Evolutionary conservation across 306 rosid genomes (phyloP).

Genomic region (Hylodesmum podocarpum): DNA sequence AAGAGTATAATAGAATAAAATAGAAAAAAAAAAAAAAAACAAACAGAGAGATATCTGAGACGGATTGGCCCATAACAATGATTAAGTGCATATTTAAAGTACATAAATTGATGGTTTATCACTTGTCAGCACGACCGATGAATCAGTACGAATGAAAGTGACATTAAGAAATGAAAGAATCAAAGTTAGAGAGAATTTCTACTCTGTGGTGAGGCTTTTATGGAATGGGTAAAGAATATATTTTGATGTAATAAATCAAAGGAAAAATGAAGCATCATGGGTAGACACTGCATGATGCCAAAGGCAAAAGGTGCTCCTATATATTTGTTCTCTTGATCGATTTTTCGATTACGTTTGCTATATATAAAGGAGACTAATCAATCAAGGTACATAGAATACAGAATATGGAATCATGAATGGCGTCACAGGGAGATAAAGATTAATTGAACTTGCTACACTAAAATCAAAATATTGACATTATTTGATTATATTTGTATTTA

Average conservation of each 20-base stretch:
- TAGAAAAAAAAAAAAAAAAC: too few relatives aligned
- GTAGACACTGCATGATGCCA: conserved; percentile 36
- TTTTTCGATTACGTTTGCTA: conserved; percentile 17
- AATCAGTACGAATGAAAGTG: conserved; percentile 10
- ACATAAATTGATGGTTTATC: conserved; percentile 32
- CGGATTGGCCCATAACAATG: conserved; percentile 11
- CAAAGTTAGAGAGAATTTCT: conserved; percentile 42
- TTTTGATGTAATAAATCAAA: conserved; percentile 31
- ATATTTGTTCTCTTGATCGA: neutral
- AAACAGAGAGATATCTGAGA: conserved; percentile 8
- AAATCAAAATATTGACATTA: conserved; percentile 24
- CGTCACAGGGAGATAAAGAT: conserved; percentile 12
- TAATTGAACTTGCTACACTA: neutral
- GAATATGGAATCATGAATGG: conserved; percentile 46
- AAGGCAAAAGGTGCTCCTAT: conserved; percentile 22
- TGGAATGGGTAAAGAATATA: conserved; percentile 44
- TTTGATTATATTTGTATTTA: neutral
- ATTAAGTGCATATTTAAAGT: conserved; percentile 12
- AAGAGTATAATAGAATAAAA: conserved; percentile 30
- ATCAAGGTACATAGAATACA: conserved; percentile 26
- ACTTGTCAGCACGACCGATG: neutral
- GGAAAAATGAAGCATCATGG: conserved; percentile 44
- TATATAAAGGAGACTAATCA: conserved; percentile 24
- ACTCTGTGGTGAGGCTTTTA: conserved; percentile 38
- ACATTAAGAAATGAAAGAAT: conserved; percentile 32